Evolutionary conservation across 2,329 filamentous ascomycete genomes (phyloP).

Genomic region (Reticulascus tulasneorum): DNA sequence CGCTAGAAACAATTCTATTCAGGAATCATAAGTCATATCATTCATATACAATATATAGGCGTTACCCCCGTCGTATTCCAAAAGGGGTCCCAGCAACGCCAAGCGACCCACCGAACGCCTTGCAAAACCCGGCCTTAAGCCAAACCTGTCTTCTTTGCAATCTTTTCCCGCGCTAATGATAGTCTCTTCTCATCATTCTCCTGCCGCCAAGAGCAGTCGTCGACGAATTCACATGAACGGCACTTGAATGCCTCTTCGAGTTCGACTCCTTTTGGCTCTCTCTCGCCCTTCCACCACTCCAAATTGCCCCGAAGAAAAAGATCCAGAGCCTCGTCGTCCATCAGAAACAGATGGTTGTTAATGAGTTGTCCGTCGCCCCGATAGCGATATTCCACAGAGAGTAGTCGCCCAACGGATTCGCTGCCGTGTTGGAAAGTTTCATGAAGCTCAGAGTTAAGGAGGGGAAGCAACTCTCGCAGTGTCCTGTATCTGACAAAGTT

Average conservation of each 20-base stretch:
- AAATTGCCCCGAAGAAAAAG: slow-evolving; percentile 67
- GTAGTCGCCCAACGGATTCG: slow-evolving; percentile 44
- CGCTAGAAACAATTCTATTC: too few species aligned
- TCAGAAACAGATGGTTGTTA: slow-evolving; percentile 58
- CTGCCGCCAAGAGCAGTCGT: slow-evolving; percentile 73
- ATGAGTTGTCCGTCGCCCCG: slow-evolving; percentile 49
- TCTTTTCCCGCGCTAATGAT: too few species aligned
- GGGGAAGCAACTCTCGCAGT: slow-evolving; percentile 40
- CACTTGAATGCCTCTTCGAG: slow-evolving; percentile 90
- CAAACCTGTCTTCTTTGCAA: too few species aligned
- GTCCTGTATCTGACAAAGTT: slow-evolving; percentile 44
- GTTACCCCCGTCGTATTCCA: too few species aligned
- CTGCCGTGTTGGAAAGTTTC: slow-evolving; percentile 50
- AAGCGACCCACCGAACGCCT: too few species aligned
- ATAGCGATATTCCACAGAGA: slow-evolving; percentile 52
- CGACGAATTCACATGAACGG: slow-evolving; percentile 75
- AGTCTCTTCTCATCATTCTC: slow-evolving; percentile 58
- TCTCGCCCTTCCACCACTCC: slow-evolving; percentile 82
- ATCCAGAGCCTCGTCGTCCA: slow-evolving; percentile 60
- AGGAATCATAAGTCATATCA: too few species aligned
- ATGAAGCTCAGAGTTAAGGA: slow-evolving; percentile 43
- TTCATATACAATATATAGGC: too few species aligned
- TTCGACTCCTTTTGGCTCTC: slow-evolving; percentile 68
- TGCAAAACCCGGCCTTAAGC: too few species aligned
- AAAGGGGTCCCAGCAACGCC: too few species aligned